A percentile compares a stretch with the other conserved stretches of the same genome.
These are phyloP conservation scores for Ophiostoma australiae DNA, from an alignment of 2,329 filamentous ascomycete genomes.

Conservation along the genomic window DNA sequence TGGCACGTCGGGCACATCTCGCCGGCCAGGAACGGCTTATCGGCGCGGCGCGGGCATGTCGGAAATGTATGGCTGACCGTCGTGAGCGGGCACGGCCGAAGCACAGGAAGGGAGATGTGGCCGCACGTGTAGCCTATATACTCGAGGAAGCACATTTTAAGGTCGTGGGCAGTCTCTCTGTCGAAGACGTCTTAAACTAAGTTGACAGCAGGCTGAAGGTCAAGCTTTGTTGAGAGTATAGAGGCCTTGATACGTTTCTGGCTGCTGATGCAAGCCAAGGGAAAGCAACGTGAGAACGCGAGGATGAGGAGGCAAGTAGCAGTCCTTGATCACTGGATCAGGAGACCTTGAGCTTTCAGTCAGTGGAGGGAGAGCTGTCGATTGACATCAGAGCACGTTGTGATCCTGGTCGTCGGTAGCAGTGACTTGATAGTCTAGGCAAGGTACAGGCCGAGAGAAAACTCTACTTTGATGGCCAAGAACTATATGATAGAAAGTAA, in stretches of 20 bases:
- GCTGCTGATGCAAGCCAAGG: background rate
- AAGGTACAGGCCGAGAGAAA: background rate
- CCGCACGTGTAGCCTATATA: slow-evolving; percentile 46
- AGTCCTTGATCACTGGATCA: background rate
- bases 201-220: too few species aligned
- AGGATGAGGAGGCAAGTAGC: background rate
- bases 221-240: too few species aligned
- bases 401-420: background rate
- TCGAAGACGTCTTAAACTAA: too few species aligned
- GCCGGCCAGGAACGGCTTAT: slow-evolving; percentile 33
- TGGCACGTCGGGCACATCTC: slow-evolving; percentile 40
- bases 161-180: background rate
- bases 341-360: background rate
- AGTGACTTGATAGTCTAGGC: background rate
- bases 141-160: slow-evolving; percentile 45
- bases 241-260: too few species aligned
- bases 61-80: slow-evolving; percentile 37
- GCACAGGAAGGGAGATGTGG: slow-evolving; percentile 40
- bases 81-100: slow-evolving; percentile 43
- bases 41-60: slow-evolving; percentile 33
- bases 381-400: background rate
- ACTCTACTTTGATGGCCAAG: background rate
- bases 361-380: background rate
- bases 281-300: background rate
- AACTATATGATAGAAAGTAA: background rate